These are phyloP conservation scores for Podaxis sp. DNA, from an alignment of 768 basidiomycete species.

Conservation along the genomic window DNA sequence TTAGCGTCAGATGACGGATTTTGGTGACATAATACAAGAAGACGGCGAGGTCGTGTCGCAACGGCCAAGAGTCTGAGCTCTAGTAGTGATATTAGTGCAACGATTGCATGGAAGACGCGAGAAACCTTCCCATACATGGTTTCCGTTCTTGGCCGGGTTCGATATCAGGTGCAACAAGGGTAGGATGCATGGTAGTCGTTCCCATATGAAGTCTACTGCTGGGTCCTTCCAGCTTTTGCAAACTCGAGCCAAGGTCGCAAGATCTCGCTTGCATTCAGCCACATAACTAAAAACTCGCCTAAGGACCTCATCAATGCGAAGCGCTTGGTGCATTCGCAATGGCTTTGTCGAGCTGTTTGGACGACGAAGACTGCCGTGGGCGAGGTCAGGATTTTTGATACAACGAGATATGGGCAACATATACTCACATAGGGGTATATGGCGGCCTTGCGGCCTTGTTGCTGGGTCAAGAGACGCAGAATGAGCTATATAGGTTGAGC, in stretches of 20 bases:
- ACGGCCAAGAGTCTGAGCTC: background rate
- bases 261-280: constrained; percentile 28
- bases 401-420: background rate
- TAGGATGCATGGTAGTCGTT: constrained; percentile 33
- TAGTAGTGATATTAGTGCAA: background rate
- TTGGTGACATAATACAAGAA: background rate
- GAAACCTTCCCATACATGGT: background rate
- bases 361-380: background rate
- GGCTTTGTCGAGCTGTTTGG: background rate
- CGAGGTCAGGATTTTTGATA: background rate
- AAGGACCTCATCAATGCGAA: constrained; percentile 52
- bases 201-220: constrained; percentile 48
- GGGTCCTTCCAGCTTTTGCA: constrained; percentile 50
- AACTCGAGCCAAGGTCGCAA: constrained; percentile 37
- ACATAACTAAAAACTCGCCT: constrained; percentile 37
- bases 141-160: constrained; percentile 21
- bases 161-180: background rate
- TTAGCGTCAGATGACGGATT: background rate
- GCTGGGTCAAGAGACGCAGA: background rate
- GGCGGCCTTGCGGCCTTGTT: background rate
- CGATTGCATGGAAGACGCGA: background rate
- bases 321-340: constrained; percentile 39
- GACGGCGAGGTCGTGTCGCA: background rate
- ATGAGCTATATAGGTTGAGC: background rate
- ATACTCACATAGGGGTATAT: background rate